Evolutionary conservation across 2,329 filamentous ascomycete species (phyloP).

Genomic region (Fusarium staphyleae): DNA sequence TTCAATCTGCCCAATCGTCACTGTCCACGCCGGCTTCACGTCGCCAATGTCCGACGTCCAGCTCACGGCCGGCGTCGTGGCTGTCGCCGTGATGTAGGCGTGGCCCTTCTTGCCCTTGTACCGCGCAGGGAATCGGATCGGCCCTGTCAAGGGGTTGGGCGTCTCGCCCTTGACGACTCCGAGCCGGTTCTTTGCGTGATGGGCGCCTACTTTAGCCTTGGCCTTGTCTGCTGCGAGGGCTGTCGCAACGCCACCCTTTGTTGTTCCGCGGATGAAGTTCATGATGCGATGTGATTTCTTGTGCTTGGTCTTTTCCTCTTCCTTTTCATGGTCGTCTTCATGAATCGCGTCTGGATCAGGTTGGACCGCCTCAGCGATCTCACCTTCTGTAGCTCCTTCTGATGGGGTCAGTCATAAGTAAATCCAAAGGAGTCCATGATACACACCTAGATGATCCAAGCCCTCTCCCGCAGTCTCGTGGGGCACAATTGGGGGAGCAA

Average conservation of each 20-base stretch:
- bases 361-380: constrained; percentile 69
- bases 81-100: constrained; percentile 71
- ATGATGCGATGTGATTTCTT: constrained; percentile 59
- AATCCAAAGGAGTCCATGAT: neutral
- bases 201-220: constrained; percentile 66
- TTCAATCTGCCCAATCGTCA: constrained; percentile 72
- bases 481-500: constrained; percentile 48
- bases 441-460: constrained; percentile 47
- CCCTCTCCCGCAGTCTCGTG: constrained; percentile 55
- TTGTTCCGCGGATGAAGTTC: constrained; percentile 70
- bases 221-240: constrained; percentile 74
- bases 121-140: constrained; percentile 77
- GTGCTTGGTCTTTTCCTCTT: constrained; percentile 56
- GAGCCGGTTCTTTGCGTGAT: constrained; percentile 72
- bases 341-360: constrained; percentile 48
- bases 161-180: constrained; percentile 65
- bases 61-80: constrained; percentile 72
- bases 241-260: constrained; percentile 76
- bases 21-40: constrained; percentile 70
- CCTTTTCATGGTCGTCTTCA: constrained; percentile 52
- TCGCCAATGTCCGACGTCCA: constrained; percentile 64
- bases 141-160: constrained; percentile 62
- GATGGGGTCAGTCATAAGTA: constrained; percentile 29
- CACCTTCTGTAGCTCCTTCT: constrained; percentile 63
- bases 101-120: constrained; percentile 75